Evolutionary conservation across 306 rosid genomes (phyloP).

Genomic region (Gastrolobium bilobum): DNA sequence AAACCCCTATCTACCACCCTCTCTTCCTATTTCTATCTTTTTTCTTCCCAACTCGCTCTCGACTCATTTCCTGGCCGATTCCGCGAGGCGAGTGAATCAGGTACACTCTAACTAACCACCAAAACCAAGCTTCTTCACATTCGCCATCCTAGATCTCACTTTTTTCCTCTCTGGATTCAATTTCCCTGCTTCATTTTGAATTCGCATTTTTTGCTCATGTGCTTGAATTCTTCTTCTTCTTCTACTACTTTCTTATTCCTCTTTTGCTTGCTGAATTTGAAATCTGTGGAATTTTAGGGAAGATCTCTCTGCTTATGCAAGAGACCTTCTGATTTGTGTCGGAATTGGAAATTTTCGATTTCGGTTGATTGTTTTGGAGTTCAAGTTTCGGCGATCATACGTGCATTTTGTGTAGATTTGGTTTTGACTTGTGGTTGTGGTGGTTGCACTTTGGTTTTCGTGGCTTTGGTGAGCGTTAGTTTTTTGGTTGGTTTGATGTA

Average conservation of each 20-base stretch:
- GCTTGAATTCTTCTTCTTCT: not conserved
- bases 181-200: not conserved
- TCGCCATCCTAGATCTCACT: slow-evolving; percentile 46
- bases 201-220: not conserved
- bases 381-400: slow-evolving; percentile 28
- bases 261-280: not conserved
- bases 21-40: slow-evolving; percentile 29
- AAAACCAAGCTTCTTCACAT: not conserved
- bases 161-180: slow-evolving; percentile 2
- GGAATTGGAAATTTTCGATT: not conserved
- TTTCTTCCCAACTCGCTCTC: slow-evolving; percentile 36
- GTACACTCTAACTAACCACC: slow-evolving; percentile 47
- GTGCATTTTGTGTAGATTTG: slow-evolving; percentile 42
- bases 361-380: slow-evolving; percentile 27
- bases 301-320: not conserved
- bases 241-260: not conserved
- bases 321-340: slow-evolving; percentile 12
- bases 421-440: not conserved
- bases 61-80: slow-evolving; percentile 28
- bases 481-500: slow-evolving; percentile 12
- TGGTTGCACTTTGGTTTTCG: slow-evolving; percentile 34
- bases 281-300: not conserved
- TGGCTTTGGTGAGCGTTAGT: not conserved
- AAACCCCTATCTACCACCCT: slow-evolving; percentile 16
- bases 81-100: slow-evolving; percentile 44